phyloP scores from a whole-genome alignment of 768 basidiomycete species.

The Fomitopsis pulvina region DNA sequence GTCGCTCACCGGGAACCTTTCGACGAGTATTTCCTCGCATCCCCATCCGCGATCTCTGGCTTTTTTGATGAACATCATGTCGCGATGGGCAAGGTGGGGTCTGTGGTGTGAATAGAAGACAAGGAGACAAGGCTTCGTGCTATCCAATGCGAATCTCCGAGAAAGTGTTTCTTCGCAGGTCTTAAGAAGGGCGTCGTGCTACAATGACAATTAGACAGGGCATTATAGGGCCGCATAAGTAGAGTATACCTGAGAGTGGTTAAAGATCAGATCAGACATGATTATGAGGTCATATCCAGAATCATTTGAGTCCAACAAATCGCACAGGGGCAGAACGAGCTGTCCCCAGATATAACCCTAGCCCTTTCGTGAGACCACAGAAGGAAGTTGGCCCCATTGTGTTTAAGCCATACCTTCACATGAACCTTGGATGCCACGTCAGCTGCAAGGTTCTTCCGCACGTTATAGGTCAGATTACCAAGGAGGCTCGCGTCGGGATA shows the following conservation, averaged over 20 bases:
- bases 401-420: conserved; percentile 30
- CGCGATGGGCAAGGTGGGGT: conserved; percentile 75
- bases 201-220: neutral
- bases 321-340: conserved; percentile 39
- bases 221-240: conserved; percentile 1
- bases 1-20: conserved; percentile 47
- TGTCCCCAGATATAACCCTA: conserved; percentile 86
- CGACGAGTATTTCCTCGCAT: conserved; percentile 62
- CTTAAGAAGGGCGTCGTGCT: conserved; percentile 79
- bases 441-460: conserved; percentile 44
- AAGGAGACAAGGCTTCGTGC: conserved; percentile 40
- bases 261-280: conserved; percentile 90
- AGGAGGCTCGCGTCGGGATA: conserved; percentile 80
- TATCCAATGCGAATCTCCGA: neutral
- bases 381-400: conserved; percentile 4
- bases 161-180: conserved; percentile 51
- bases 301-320: conserved; percentile 16
- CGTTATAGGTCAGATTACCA: conserved; percentile 69
- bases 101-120: conserved; percentile 90
- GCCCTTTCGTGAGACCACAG: conserved; percentile 22
- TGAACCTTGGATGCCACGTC: conserved; percentile 12
- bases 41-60: conserved; percentile 62
- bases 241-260: conserved; percentile 74
- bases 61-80: conserved; percentile 74
- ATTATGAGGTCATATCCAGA: conserved; percentile 71